phyloP scores from a whole-genome alignment of 2,329 filamentous ascomycete species.

The Monosporascus sp. region DNA sequence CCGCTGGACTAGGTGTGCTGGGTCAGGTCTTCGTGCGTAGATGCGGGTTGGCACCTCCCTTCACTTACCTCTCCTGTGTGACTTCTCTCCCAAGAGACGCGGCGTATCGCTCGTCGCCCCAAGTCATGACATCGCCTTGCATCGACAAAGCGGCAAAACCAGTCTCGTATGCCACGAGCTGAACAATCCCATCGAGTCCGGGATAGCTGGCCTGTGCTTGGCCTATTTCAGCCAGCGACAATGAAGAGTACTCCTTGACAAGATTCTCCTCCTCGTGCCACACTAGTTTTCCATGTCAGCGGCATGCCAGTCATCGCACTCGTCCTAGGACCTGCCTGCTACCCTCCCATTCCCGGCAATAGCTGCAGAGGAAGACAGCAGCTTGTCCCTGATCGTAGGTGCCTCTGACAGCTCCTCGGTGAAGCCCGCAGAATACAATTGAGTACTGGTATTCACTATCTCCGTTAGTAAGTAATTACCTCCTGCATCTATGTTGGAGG shows the following conservation, averaged over 20 bases:
- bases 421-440: conserved; percentile 22
- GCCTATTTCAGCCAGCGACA: conserved; percentile 2
- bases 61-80: conserved; percentile 28
- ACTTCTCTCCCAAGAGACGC: conserved; percentile 50
- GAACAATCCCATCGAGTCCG: conserved; percentile 24
- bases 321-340: conserved; percentile 19
- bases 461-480: conserved; percentile 1
- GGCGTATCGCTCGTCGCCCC: conserved; percentile 54
- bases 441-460: conserved; percentile 17
- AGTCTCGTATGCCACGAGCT: conserved; percentile 42
- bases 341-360: conserved; percentile 29
- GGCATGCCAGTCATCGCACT: not conserved
- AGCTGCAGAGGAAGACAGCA: conserved; percentile 20
- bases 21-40: too few relatives aligned
- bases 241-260: conserved; percentile 23
- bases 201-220: conserved; percentile 11
- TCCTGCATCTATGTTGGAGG: not conserved
- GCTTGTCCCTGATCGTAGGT: conserved; percentile 13
- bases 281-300: conserved; percentile 11
- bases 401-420: conserved; percentile 14
- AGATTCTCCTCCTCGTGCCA: conserved; percentile 16
- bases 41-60: too few relatives aligned
- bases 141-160: conserved; percentile 43
- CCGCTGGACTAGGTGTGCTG: conserved; percentile 33
- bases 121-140: conserved; percentile 41